These are phyloP conservation scores for Pluteus cervinus DNA, from an alignment of 768 basidiomycete species.

Conservation along the genomic window DNA sequence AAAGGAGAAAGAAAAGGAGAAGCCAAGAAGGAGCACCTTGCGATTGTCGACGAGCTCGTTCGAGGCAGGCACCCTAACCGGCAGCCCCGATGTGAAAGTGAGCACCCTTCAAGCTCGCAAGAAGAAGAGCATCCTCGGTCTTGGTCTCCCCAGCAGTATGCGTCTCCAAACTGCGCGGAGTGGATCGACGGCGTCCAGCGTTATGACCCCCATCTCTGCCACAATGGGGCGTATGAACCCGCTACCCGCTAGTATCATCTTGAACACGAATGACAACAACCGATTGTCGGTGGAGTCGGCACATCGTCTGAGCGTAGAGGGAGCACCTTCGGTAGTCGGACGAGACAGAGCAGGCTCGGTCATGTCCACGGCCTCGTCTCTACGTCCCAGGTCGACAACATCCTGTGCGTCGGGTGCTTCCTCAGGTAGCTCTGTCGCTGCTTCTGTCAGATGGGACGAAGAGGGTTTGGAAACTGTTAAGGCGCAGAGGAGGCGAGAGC, in stretches of 20 bases:
- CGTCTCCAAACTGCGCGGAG: slow-evolving; percentile 35
- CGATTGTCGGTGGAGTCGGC: slow-evolving; percentile 32
- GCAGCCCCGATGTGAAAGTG: slow-evolving; percentile 23
- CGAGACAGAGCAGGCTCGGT: slow-evolving; percentile 32
- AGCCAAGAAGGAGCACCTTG: slow-evolving; percentile 26
- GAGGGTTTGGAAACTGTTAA: slow-evolving; percentile 39
- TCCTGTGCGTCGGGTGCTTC: slow-evolving; percentile 32
- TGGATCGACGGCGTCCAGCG: slow-evolving; percentile 32
- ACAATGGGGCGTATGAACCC: background rate
- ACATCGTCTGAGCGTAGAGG: too few relatives aligned
- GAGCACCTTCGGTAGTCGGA: slow-evolving; percentile 10
- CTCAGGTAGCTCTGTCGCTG: slow-evolving; percentile 9
- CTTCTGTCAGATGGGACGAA: slow-evolving; percentile 21
- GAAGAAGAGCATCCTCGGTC: slow-evolving; percentile 60
- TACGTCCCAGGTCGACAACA: slow-evolving; percentile 40
- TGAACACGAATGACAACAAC: slow-evolving; percentile 14
- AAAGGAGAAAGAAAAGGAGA: slow-evolving; percentile 19
- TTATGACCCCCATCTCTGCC: slow-evolving; percentile 8
- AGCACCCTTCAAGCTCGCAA: slow-evolving; percentile 40
- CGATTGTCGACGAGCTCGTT: slow-evolving; percentile 60
- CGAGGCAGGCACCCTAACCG: slow-evolving; percentile 54
- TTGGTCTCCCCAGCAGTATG: slow-evolving; percentile 55
- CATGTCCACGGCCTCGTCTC: slow-evolving; percentile 31
- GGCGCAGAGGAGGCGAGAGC: slow-evolving; percentile 37
- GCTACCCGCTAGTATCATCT: slow-evolving; percentile 1